phyloP scores from a whole-genome alignment of 306 rosid species.

The Quercus cerris region DNA sequence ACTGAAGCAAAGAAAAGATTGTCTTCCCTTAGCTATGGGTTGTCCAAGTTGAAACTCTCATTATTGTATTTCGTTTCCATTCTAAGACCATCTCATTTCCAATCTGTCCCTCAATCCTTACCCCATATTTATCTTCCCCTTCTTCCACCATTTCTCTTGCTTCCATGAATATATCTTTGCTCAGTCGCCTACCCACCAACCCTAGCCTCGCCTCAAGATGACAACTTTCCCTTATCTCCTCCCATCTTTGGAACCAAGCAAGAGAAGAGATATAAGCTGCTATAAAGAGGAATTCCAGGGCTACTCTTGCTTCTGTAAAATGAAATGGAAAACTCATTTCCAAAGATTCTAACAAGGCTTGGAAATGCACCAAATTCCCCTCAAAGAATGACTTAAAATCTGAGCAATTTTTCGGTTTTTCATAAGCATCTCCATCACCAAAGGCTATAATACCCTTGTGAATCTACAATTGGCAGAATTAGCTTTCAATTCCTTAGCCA shows the following conservation, averaged over 20 bases:
- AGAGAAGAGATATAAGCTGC: conserved; percentile 45
- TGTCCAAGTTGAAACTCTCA: conserved; percentile 61
- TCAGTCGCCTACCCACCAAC: conserved; percentile 38
- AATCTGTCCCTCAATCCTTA: conserved; percentile 39
- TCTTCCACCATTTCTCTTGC: conserved; percentile 42
- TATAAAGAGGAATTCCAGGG: conserved; percentile 49
- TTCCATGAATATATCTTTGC: conserved; percentile 43
- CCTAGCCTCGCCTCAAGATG: conserved; percentile 16
- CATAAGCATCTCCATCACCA: conserved; percentile 48
- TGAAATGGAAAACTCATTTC: conserved; percentile 34
- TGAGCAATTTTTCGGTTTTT: conserved; percentile 22
- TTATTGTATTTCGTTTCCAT: conserved; percentile 42
- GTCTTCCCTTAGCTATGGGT: conserved; percentile 8
- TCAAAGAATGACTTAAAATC: conserved; percentile 50
- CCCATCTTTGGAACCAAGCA: conserved; percentile 49
- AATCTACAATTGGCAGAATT: not conserved
- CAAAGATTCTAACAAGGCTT: conserved; percentile 49
- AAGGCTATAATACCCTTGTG: conserved; percentile 41
- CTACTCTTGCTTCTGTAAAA: conserved; percentile 50
- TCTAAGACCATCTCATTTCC: conserved; percentile 49
- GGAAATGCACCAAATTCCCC: conserved; percentile 48
- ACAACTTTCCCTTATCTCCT: conserved; percentile 25
- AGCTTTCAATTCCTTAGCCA: conserved; percentile 47
- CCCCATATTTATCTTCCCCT: conserved; percentile 31
- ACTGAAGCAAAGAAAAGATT: not conserved